phyloP scores from a whole-genome alignment of 192 early-diverging fungal genomes.

The Coemansia sp. region DNA sequence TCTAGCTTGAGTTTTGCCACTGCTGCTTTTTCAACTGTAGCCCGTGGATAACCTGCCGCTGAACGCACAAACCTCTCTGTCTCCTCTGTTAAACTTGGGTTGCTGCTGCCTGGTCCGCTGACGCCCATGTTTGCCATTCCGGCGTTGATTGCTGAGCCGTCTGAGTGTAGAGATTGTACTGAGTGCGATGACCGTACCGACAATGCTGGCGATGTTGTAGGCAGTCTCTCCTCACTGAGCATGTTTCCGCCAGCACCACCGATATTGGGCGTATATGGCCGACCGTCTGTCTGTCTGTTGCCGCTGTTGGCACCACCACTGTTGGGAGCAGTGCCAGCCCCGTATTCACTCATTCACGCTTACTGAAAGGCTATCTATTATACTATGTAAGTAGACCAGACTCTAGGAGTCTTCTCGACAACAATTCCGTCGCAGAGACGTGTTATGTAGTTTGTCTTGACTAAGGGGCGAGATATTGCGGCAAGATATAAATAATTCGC shows the following conservation, averaged over 20 bases:
- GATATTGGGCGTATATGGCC: constrained; percentile 49
- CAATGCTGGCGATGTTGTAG: constrained; percentile 46
- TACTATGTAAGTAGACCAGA: neutral
- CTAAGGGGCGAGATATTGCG: neutral
- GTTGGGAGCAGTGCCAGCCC: constrained; percentile 43
- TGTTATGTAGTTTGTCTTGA: neutral
- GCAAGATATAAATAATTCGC: neutral
- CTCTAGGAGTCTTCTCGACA: neutral
- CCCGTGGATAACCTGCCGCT: constrained; percentile 73
- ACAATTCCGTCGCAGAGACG: neutral
- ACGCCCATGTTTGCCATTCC: constrained; percentile 55
- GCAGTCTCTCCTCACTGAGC: constrained; percentile 27
- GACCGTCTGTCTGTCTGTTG: constrained; percentile 42
- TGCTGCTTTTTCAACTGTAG: constrained; percentile 81
- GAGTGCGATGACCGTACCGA: constrained; percentile 48
- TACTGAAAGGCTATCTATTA: neutral
- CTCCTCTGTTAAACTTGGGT: constrained; percentile 30
- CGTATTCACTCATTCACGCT: constrained; percentile 55
- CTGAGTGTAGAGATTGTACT: constrained; percentile 51
- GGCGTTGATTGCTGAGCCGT: constrained; percentile 49
- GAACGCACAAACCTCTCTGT: constrained; percentile 64
- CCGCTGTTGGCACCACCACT: constrained; percentile 28
- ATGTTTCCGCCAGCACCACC: constrained; percentile 27
- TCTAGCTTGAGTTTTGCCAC: constrained; percentile 90
- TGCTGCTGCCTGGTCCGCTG: constrained; percentile 34